Conservation (phyloP, 768 basidiomycete genomes). For the Favolaschia claudopus region DNA sequence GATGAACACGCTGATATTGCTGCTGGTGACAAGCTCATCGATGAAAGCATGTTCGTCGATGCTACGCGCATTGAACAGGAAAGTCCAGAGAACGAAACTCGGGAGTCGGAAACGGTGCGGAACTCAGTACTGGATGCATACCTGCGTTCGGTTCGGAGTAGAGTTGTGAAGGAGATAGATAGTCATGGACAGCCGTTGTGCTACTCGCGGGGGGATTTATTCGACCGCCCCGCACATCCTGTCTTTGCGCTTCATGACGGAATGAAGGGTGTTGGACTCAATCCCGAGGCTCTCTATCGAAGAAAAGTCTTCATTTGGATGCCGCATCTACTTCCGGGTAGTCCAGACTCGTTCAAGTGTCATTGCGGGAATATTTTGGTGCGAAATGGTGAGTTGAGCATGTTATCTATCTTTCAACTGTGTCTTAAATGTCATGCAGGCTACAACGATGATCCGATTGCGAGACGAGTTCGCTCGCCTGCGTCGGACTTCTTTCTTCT, state of each 20-base stretch:
- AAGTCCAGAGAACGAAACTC: not conserved
- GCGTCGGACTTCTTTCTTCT: not conserved
- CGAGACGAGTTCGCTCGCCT: not conserved
- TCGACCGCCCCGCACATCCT: constrained; percentile 3
- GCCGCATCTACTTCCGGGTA: not conserved
- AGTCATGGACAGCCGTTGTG: not conserved
- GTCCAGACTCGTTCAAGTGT: not conserved
- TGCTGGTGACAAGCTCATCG: not conserved
- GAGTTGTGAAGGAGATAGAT: not conserved
- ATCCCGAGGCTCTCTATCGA: not conserved
- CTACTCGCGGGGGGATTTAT: constrained; percentile 3
- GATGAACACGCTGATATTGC: constrained; percentile 6
- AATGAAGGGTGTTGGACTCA: not conserved
- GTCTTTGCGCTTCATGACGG: not conserved
- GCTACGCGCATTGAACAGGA: no score
- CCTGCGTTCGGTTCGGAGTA: not conserved
- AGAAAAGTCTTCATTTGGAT: constrained; percentile 8
- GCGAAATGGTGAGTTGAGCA: not conserved
- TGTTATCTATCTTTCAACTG: no score
- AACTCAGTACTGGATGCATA: not conserved
- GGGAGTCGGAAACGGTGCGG: not conserved
- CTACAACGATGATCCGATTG: not conserved
- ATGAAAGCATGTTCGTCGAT: not conserved
- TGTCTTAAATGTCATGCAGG: not conserved
- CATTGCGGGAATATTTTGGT: not conserved